Evolutionary conservation across 345 rosid genomes (phyloP), one percentile per base, ranked within the genome.

Genomic region (Cardamine chenopodiifolia): DNA sequence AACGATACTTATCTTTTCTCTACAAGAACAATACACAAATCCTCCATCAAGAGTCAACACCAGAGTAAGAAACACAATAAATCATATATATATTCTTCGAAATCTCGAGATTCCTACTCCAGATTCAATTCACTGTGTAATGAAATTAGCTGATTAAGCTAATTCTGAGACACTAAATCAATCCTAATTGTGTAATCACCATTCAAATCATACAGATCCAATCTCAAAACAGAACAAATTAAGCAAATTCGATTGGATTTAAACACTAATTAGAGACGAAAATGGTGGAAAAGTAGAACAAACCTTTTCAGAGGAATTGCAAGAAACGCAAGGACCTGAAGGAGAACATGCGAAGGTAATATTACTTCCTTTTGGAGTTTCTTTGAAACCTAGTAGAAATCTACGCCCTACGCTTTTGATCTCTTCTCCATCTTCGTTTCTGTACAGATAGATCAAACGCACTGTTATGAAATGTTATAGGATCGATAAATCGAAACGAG

Each of bases 261-360:
- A 11, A 15, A 57, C 20, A n/a, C 8, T 6, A 57, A 57, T 18
- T 18, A 13, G 48, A 37, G 48, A 48, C 5, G 12, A 48, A 48
- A 48, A 18, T 48, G 23, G 23, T 19, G 34, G n/a, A 31, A 7
- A 29, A 42, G 4, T 11, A 39, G 0, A 25, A 25, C 15, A 42
- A 42, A 45, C 97, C 96, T 91, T 93, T 76, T 91, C 96, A 12
- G 93, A 89, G 84, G 87, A 87, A 35, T 70, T 78, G 83, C 99
- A 94, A 7, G 87, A 82, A 70, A 90, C 89, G 73, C 97, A 94
- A 62, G 97, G 90, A 52, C 97, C 97, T n/a, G 97, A 88, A 76
- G 86, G 96, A 75, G 96, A 85, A 83, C 99, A 94, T 10, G 86
- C 89, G 76, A 85, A 91, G 70, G 96, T 85, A 11, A 77, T 35